Evolutionary conservation across 208 protist species (phyloP), one percentile per base, ranked within the genome.

Genomic region (Leishmania gerbilli): DNA sequence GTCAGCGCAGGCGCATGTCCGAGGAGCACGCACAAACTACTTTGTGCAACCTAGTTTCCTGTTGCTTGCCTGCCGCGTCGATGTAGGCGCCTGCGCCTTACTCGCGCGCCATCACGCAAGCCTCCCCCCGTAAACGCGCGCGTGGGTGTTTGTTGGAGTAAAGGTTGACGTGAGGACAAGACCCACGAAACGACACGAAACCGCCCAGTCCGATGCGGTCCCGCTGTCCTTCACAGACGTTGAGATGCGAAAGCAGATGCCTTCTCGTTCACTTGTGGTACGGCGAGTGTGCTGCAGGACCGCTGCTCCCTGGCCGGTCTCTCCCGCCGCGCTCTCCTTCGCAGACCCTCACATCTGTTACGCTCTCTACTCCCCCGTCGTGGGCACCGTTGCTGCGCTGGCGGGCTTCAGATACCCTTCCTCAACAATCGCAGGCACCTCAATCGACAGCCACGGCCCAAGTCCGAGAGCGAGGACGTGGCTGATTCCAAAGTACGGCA

Each of bases 401-500:
- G 79, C 81, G 2, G 94, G 92, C 84, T 95, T 96, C 42, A 98
- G 72, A 27, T 91, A 78, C 13, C 96, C 96, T 55, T 96, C 91
- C 55, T 96, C 94, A n/a, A 99, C 93, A 71, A 99, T 96, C 72
- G 96, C 89, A 3, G 99, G 99, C 24, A 99, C 93, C 84, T 99
- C 99, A 56, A 99, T 96, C 19, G 99, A 99, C 11, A 99, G 92
- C 98, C 99, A 99, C 47, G 99, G 99, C 45, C 95, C 92, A 42
- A 99, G 87, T 37, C 99, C 99, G 2, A 99, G 90, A 3, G 98
- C 99, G 11, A 99, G 91, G 19, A 96, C 97, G 85, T 99, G 99
- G 53, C 97, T 99, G 86, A 99, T 99, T 49, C 99, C 99, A 89
- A 99, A 99, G 80, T 98, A 95, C 53, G 99, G 99, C 64, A 98